Base-by-base conservation (phyloP, 768 basidiomycete genomes). In the Russula emetica region DNA sequence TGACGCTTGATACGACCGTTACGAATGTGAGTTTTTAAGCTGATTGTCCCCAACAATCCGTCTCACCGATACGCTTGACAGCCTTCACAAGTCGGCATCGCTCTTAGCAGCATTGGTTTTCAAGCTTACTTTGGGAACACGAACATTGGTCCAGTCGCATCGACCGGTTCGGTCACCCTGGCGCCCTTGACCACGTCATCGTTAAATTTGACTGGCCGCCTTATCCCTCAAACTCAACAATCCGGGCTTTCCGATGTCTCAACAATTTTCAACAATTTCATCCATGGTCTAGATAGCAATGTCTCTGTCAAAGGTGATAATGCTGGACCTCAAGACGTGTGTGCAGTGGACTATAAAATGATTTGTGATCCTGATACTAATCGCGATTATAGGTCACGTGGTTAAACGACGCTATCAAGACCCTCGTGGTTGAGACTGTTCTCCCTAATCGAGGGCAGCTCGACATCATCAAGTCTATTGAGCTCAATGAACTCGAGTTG, bases 1-100 rank as follows among this genome's bases (percentile, higher is more conserved):
- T 90, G 45, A 87, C 84, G 5, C 75, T 90, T 20, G 75, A 86
- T 58, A 82, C 87, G 0, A 79, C 78, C 11, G 75, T 84, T 3
- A 74, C 78, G 1, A 90, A 89, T 67, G 85, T 86, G 63, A 68
- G 82, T 70, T n/a, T 34, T 7, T 10, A 32, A 54, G 16, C 54
- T 45, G 30, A 7, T 34, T n/a, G 14, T 28, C 32, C n/a, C 38
- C 24, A 24, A 32, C 10, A 32, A 13, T 20, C 16, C 53, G 45
- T 50, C 13, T n/a, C 42, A 61, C 47, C 72, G 42, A 72, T 36
- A 40, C 45, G 24, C 47, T 50, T 56, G 34, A 36, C 61, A 87
- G 85, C 88, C 88, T 34, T 86, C 88, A 1, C 87, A 88, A 79
- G 86, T 90, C 44, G 88, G 88, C 30, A 83, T 90, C 14, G 75